Evolutionary conservation across 2,329 filamentous ascomycete genomes (phyloP), one percentile per base, ranked within the genome.

Genomic region (Aspergillus neoniger): DNA sequence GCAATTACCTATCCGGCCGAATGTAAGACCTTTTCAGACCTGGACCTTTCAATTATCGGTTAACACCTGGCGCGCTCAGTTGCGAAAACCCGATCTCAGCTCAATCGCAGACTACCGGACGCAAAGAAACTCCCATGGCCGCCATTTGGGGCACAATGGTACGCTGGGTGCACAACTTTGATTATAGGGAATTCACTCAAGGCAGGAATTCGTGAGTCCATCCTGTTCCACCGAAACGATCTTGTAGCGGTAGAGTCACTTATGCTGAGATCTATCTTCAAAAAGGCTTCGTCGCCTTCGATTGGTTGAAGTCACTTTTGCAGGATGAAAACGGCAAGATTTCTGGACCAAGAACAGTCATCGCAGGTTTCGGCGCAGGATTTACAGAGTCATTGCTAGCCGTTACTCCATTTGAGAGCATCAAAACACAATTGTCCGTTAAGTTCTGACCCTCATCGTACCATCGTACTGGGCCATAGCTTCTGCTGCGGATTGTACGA

Each of bases 161-260:
- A 99, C 77, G 94, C 95, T 12, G 95, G 95, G 39, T 99, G 95
- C 81, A 98, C 95, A 50, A 98, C 95, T 28, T 80, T 97, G 74
- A 96, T 99, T 61, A 92, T 98, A 68, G 95, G 95, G 63, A 99
- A 99, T 80, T 96, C 92, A 56, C 84, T 95, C 74, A 99, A 99
- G 81, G 95, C 95, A 39, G 95, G 92, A 61, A 96, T 98, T 65
- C 89, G 92, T 93, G 85, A 63, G 89, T 83, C 28, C 3, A 21
- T 53, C 19, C 25, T 50, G 17, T 32, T 41, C 5, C 25, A 49
- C 7, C 44, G 28, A 12, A 49, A 12, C 28, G 25, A 10, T 4
- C 7, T 32, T 30, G 15, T 25, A 25, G n/a, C 7, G 25, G 41
- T 58, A 17, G 15, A 12, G 14, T 21, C 10, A 15, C 49, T 36